phyloP scores from a whole-genome alignment of 805 yeast genomes.

The Wickerhamiella occidentalis region DNA sequence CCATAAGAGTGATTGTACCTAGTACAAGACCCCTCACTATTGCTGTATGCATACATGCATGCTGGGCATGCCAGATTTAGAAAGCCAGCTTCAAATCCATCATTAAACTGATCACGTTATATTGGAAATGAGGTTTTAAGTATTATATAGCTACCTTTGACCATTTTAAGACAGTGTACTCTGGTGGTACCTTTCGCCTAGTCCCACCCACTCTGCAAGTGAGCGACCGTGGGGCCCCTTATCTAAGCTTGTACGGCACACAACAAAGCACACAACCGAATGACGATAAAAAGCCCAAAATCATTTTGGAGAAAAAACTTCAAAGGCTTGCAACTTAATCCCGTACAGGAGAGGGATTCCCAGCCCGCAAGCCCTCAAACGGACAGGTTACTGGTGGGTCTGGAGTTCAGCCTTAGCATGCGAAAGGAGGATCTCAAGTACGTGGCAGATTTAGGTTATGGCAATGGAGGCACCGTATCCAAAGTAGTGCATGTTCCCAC shows the following conservation, averaged over 20 bases:
- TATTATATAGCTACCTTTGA: too few relatives aligned
- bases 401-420: slow-evolving; percentile 42
- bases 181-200: too few relatives aligned
- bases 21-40: too few relatives aligned
- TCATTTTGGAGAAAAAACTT: slow-evolving; percentile 32
- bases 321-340: slow-evolving; percentile 27
- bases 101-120: too few relatives aligned
- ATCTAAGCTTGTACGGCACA: not conserved
- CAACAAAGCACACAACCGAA: not conserved
- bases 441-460: slow-evolving; percentile 72
- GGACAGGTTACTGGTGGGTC: slow-evolving; percentile 35
- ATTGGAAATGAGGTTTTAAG: too few relatives aligned
- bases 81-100: too few relatives aligned
- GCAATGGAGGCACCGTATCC: slow-evolving; percentile 86
- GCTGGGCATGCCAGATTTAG: too few relatives aligned
- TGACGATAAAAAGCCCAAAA: slow-evolving; percentile 13
- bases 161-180: too few relatives aligned
- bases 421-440: slow-evolving; percentile 58
- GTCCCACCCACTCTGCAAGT: too few relatives aligned
- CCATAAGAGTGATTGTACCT: too few relatives aligned
- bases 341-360: slow-evolving; percentile 1
- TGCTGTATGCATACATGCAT: too few relatives aligned
- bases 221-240: not conserved
- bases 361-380: slow-evolving; percentile 15
- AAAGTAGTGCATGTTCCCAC: slow-evolving; percentile 84